phyloP scores from a whole-genome alignment of 148 eudicot genomes.

The Rhododendron kiyosumense region DNA sequence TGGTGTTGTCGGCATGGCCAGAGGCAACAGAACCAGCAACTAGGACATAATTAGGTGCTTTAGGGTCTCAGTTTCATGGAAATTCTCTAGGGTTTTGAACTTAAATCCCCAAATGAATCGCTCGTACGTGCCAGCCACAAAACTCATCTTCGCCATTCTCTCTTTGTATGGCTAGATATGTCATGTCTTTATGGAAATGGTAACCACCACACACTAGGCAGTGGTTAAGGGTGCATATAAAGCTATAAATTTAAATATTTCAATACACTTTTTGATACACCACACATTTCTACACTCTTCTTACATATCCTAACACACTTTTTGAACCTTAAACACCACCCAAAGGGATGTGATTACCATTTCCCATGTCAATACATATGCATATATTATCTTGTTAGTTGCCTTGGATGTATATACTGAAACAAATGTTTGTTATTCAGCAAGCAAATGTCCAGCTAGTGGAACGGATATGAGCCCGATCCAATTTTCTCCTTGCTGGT shows the following conservation, averaged over 20 bases:
- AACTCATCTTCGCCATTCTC: conserved; percentile 32
- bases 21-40: conserved; percentile 62
- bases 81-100: conserved; percentile 42
- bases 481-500: not conserved
- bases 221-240: not conserved
- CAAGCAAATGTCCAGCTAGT: not conserved
- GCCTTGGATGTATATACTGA: not conserved
- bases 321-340: not conserved
- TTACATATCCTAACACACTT: not conserved
- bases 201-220: not conserved
- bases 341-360: not conserved
- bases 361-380: not conserved
- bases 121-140: conserved; percentile 82
- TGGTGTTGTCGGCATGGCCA: conserved; percentile 64
- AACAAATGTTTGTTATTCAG: not conserved
- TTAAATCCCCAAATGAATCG: conserved; percentile 81
- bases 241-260: not conserved
- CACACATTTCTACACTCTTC: not conserved
- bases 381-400: not conserved
- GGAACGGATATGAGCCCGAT: not conserved
- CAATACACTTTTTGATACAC: not conserved
- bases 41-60: conserved; percentile 61
- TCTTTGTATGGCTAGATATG: not conserved
- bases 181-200: not conserved
- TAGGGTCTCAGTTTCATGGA: conserved; percentile 41